Conservation (phyloP, 2,329 filamentous ascomycete species). For the Pseudogymnoascus sp. region DNA sequence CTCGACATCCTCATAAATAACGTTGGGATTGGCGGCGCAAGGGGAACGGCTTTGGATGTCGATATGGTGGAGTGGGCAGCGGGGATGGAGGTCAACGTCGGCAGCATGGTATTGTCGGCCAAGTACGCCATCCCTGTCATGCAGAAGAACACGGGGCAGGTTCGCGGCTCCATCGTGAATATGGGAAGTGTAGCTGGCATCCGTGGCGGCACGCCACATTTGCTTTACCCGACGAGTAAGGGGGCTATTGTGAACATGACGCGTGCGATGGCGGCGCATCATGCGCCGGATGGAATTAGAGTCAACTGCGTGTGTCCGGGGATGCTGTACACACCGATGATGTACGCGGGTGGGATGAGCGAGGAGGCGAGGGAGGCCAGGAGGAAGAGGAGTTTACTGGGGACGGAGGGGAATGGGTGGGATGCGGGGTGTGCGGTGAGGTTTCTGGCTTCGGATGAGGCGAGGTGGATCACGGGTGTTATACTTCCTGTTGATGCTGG, state of each 20-base stretch:
- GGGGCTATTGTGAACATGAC: slow-evolving; percentile 48
- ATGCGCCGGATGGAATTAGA: slow-evolving; percentile 41
- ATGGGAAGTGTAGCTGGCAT: slow-evolving; percentile 54
- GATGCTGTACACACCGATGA: slow-evolving; percentile 47
- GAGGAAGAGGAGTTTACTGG: slow-evolving; percentile 41
- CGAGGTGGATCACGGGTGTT: slow-evolving; percentile 43
- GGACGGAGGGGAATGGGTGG: slow-evolving; percentile 46
- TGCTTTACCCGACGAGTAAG: slow-evolving; percentile 41
- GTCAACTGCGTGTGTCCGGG: slow-evolving; percentile 49
- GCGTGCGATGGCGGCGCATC: slow-evolving; percentile 46
- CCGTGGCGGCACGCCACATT: slow-evolving; percentile 36
- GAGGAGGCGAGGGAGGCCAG: slow-evolving; percentile 32
- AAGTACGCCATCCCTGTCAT: slow-evolving; percentile 56
- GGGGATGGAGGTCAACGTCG: slow-evolving; percentile 54
- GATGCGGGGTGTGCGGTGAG: slow-evolving; percentile 43
- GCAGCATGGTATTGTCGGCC: slow-evolving; percentile 57
- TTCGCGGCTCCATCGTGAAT: slow-evolving; percentile 49
- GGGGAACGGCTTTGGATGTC: slow-evolving; percentile 52
- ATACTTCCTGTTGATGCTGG: slow-evolving; percentile 41
- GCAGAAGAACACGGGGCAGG: slow-evolving; percentile 40
- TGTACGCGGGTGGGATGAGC: slow-evolving; percentile 33
- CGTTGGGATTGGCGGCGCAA: slow-evolving; percentile 52
- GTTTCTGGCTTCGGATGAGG: slow-evolving; percentile 43
- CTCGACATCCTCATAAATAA: slow-evolving; percentile 59
- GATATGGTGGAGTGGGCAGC: slow-evolving; percentile 51